phyloP scores from a whole-genome alignment of 768 basidiomycete species.

The Mycena leptocephala region DNA sequence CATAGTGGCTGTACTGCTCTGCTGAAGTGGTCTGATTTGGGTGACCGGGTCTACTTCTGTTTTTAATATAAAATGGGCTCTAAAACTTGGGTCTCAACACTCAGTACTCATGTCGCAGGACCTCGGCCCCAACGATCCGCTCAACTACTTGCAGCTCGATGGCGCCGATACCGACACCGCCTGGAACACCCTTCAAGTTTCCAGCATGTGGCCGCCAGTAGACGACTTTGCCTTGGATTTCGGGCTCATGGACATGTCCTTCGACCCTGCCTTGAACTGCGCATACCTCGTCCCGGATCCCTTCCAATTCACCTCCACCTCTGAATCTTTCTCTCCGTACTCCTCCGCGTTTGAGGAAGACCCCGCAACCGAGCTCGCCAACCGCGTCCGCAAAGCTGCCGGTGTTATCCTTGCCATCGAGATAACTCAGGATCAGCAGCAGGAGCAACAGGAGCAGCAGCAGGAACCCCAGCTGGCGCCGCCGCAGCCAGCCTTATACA shows the following conservation, averaged over 20 bases:
- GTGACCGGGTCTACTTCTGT: too few relatives aligned
- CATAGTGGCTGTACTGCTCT: too few relatives aligned
- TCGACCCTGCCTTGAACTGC: constrained; percentile 70
- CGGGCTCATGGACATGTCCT: constrained; percentile 75
- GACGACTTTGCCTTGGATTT: constrained; percentile 60
- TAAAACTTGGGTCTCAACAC: too few relatives aligned
- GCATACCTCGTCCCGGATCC: constrained; percentile 21
- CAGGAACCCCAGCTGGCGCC: constrained; percentile 39
- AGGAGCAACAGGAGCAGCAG: constrained; percentile 40
- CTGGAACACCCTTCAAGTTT: constrained; percentile 68
- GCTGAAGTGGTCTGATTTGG: too few relatives aligned
- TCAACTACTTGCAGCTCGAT: constrained; percentile 58
- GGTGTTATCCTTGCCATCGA: constrained; percentile 72
- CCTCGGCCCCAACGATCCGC: constrained; percentile 62
- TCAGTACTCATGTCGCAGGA: constrained; percentile 16
- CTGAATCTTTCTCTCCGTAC: constrained; percentile 29
- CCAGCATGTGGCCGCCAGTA: constrained; percentile 61
- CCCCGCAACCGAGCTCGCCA: constrained; percentile 62
- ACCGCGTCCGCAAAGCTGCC: constrained; percentile 67
- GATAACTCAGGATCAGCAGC: constrained; percentile 51
- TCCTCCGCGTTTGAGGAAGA: constrained; percentile 41
- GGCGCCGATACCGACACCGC: constrained; percentile 48
- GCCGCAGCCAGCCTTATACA: not conserved
- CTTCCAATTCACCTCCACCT: constrained; percentile 42
- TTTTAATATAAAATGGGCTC: too few relatives aligned